phyloP scores from a whole-genome alignment of 2,329 filamentous ascomycete genomes.

The Dryadomyces quercivorus region DNA sequence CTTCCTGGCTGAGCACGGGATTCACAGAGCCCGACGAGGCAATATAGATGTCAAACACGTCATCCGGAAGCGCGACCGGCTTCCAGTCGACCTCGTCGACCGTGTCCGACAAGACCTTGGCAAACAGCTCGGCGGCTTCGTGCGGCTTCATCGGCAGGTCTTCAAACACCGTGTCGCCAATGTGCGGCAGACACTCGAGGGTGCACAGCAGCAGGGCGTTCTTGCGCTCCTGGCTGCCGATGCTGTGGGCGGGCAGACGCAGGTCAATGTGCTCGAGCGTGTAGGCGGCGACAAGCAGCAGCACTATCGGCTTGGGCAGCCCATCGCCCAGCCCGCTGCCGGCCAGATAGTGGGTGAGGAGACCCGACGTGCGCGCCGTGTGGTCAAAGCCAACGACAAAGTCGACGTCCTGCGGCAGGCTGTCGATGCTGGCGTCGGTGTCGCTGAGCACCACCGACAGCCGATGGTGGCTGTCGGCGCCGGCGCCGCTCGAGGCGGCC shows the following conservation, averaged over 20 bases:
- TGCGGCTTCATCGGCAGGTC: constrained; percentile 26
- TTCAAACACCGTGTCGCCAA: constrained; percentile 19
- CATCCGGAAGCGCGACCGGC: constrained; percentile 32
- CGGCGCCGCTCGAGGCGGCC: background rate
- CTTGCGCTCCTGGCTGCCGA: constrained; percentile 33
- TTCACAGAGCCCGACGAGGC: constrained; percentile 15
- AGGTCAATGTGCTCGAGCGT: constrained; percentile 45
- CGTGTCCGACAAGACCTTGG: constrained; percentile 29
- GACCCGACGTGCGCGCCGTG: constrained; percentile 28
- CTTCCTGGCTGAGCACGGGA: constrained; percentile 7
- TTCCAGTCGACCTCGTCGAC: constrained; percentile 31
- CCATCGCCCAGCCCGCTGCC: background rate
- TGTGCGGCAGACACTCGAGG: constrained; percentile 27
- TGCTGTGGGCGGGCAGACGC: constrained; percentile 23
- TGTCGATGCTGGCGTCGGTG: constrained; percentile 23
- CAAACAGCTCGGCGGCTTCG: constrained; percentile 33
- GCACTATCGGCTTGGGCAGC: constrained; percentile 25
- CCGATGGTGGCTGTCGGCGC: constrained; percentile 3
- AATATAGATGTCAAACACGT: constrained; percentile 35
- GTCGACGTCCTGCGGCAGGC: constrained; percentile 30
- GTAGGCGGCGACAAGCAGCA: constrained; percentile 36
- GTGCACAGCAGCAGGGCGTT: constrained; percentile 25
- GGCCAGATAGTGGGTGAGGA: constrained; percentile 15
- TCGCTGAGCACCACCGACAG: constrained; percentile 30
- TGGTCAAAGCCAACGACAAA: constrained; percentile 43